Evolutionary conservation across 306 rosid genomes (phyloP).

Genomic region (Gastrolobium villosum): DNA sequence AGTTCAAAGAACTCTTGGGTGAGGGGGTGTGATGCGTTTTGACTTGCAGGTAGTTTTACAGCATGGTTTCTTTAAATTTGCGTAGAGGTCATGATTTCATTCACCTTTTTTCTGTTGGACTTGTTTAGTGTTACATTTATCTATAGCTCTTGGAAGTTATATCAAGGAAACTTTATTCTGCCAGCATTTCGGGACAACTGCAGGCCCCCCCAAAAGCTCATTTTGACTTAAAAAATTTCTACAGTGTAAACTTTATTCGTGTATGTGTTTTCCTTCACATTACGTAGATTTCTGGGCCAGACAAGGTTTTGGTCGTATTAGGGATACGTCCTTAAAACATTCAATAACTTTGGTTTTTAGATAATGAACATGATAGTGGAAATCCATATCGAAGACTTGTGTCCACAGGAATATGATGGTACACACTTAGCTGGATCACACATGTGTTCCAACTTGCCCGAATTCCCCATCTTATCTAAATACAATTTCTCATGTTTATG

Average conservation of each 20-base stretch:
- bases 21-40: slow-evolving; percentile 54
- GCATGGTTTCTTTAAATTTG: slow-evolving; percentile 39
- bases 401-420: slow-evolving; percentile 51
- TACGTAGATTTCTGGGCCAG: slow-evolving; percentile 60
- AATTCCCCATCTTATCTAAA: slow-evolving; percentile 36
- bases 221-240: slow-evolving; percentile 53
- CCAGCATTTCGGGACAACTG: slow-evolving; percentile 49
- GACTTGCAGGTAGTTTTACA: slow-evolving; percentile 48
- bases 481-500: neutral
- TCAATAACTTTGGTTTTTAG: slow-evolving; percentile 38
- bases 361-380: slow-evolving; percentile 45
- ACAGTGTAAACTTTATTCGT: slow-evolving; percentile 31
- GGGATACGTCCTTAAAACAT: slow-evolving; percentile 37
- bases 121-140: slow-evolving; percentile 51
- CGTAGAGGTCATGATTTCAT: slow-evolving; percentile 55
- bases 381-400: slow-evolving; percentile 38
- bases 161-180: slow-evolving; percentile 55
- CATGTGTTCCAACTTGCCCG: slow-evolving; percentile 27
- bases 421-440: slow-evolving; percentile 67
- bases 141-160: slow-evolving; percentile 56
- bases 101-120: slow-evolving; percentile 47
- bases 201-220: slow-evolving; percentile 49
- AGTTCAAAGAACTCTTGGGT: too few relatives aligned
- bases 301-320: slow-evolving; percentile 54
- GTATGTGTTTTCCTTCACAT: slow-evolving; percentile 39